Conservation (phyloP, 345 rosid genomes). For the Eucalyptus polybractea region DNA sequence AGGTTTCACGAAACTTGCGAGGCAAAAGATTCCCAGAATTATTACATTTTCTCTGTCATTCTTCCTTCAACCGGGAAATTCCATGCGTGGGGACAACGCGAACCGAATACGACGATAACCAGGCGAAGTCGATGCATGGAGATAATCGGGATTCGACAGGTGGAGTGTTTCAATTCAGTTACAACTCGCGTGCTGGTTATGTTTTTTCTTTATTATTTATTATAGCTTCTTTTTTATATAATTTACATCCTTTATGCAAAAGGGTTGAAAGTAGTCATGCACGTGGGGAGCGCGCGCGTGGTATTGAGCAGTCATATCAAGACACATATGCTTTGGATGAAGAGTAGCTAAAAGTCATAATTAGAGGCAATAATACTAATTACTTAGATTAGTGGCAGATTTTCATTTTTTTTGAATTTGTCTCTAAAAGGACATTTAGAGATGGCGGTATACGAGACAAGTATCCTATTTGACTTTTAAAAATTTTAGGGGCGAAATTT, state of each 20-base stretch:
- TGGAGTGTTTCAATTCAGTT: background rate
- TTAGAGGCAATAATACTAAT: too few relatives aligned
- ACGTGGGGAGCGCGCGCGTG: background rate
- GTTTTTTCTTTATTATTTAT: background rate
- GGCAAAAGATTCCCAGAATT: background rate
- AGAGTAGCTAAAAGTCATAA: background rate
- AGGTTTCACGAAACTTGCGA: too few relatives aligned
- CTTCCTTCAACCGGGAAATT: background rate
- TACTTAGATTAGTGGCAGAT: too few relatives aligned
- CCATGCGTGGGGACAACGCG: background rate
- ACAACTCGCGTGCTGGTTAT: background rate
- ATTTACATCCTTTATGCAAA: too few relatives aligned
- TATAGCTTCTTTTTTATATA: background rate
- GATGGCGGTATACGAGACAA: too few relatives aligned
- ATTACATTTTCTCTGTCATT: background rate
- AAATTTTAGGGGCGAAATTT: fast-evolving
- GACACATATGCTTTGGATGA: background rate
- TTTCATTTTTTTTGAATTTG: too few relatives aligned
- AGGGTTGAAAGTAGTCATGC: background rate
- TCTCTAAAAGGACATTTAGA: too few relatives aligned
- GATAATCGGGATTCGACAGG: background rate
- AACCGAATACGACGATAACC: background rate
- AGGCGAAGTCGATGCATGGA: background rate
- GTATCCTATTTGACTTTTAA: too few relatives aligned
- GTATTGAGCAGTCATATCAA: background rate